Evolutionary conservation across 2,329 filamentous ascomycete genomes (phyloP), one percentile per base, ranked within the genome.

Genomic region (Rutstroemia sydowiana): DNA sequence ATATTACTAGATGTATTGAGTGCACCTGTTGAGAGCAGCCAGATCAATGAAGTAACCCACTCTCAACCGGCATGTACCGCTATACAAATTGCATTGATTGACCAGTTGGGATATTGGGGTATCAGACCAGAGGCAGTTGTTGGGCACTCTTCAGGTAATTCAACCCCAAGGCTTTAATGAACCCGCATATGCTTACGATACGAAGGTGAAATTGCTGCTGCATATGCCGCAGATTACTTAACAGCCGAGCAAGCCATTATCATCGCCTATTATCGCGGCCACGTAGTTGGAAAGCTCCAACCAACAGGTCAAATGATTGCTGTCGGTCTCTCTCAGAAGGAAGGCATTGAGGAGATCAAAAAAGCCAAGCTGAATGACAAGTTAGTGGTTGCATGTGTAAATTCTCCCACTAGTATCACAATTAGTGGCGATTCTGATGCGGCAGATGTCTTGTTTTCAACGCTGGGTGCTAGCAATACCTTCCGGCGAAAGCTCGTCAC

Each of bases 161-260:
- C n/a, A n/a, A n/a, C n/a, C n/a, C n/a, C n/a, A n/a, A n/a, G n/a
- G n/a, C n/a, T n/a, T n/a, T n/a, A n/a, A n/a, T n/a, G n/a, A n/a
- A n/a, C n/a, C n/a, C n/a, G n/a, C n/a, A n/a, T n/a, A 40, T 45
- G n/a, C 31, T 8, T 39, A 21, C 45, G 69, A 68, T 1, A 66
- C 60, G 4, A 5, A 5, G 70, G 70, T 1, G 74, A 76, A 54
- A 75, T 76, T 32, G 71, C 60, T 3, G 73, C 74, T 2, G 73
- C 73, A 0, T 75, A 71, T 46, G 65, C 71, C 1, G 59, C 69
- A 1, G 68, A 67, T 2, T 59, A 59, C 1, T 32, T 73, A 0
- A 63, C 61, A 14, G 55, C 56, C 5, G 56, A 60, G 5, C 61
- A 66, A 32, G 69, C 70, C 10, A 60, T 66, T 63, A 66, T 69